These are phyloP conservation scores for Tuber magnatum DNA, from an alignment of 495 filamentous ascomycete genomes.

Conservation along the genomic window DNA sequence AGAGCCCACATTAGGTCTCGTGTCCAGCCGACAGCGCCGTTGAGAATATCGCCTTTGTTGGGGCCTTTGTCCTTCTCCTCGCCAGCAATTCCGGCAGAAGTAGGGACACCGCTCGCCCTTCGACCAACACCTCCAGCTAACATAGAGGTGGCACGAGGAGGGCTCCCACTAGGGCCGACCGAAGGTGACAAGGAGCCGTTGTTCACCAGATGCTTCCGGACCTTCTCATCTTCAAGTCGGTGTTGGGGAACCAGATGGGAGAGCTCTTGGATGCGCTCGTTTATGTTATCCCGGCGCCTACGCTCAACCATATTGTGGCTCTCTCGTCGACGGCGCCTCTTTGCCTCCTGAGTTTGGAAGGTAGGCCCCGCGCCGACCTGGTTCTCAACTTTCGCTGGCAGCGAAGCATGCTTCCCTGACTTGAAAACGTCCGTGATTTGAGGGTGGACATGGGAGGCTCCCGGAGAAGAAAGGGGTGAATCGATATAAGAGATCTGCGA, in stretches of 20 bases:
- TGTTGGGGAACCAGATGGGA: constrained; percentile 88
- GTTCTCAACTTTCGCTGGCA: constrained; percentile 61
- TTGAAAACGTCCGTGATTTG: constrained; percentile 65
- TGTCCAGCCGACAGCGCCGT: constrained; percentile 93
- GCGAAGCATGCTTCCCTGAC: constrained; percentile 61
- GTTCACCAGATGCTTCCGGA: constrained; percentile 86
- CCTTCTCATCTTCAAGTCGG: constrained; percentile 91
- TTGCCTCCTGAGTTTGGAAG: constrained; percentile 75
- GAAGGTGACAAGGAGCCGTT: constrained; percentile 80
- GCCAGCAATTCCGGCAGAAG: constrained; percentile 63
- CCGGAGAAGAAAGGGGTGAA: constrained; percentile 58
- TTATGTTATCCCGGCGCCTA: constrained; percentile 92
- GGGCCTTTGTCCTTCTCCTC: constrained; percentile 98
- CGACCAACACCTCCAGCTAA: constrained; percentile 73
- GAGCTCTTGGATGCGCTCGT: constrained; percentile 93
- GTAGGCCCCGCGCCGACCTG: constrained; percentile 47
- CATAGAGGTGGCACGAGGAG: constrained; percentile 76
- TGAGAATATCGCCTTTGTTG: constrained; percentile 97
- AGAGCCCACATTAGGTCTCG: constrained; percentile 96
- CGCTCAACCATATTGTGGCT: constrained; percentile 96
- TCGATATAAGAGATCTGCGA: constrained; percentile 62
- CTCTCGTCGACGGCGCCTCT: constrained; percentile 79
- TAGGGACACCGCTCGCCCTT: constrained; percentile 71
- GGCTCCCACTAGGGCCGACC: constrained; percentile 54
- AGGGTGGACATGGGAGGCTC: constrained; percentile 51